These are phyloP conservation scores for Annulohypoxylon truncatum DNA, from an alignment of 2,329 filamentous ascomycete species.

Conservation along the genomic window DNA sequence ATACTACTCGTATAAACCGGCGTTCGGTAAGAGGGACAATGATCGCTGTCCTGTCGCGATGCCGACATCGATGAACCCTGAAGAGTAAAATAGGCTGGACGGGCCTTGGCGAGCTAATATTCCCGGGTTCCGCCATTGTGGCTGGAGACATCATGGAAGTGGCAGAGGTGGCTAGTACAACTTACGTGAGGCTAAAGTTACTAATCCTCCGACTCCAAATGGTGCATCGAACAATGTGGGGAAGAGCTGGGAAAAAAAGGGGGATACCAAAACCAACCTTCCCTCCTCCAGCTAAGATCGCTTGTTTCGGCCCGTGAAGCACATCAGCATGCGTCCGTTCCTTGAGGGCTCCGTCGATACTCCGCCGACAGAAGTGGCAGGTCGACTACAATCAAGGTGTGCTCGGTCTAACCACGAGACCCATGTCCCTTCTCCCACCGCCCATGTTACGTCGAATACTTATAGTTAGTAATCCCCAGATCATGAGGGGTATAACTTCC, in stretches of 20 bases:
- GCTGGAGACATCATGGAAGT: no score
- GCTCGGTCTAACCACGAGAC: conserved; percentile 28
- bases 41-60: neutral
- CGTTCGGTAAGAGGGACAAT: neutral
- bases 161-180: no score
- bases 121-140: no score
- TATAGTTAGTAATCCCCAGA: neutral
- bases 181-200: no score
- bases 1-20: neutral
- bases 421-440: conserved; percentile 9
- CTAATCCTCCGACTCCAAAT: conserved; percentile 13
- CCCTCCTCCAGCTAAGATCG: conserved; percentile 9
- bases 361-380: conserved; percentile 36
- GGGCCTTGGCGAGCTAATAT: neutral
- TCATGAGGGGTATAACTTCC: conserved; percentile 15
- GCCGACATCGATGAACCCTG: neutral
- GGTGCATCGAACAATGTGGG: conserved; percentile 19
- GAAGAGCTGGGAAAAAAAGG: conserved; percentile 16
- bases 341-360: conserved; percentile 27
- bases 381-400: conserved; percentile 22
- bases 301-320: conserved; percentile 39
- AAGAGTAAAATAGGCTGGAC: neutral
- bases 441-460: conserved; percentile 21
- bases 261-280: conserved; percentile 13
- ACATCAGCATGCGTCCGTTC: conserved; percentile 10